These are phyloP conservation scores for Linum tenue DNA, from an alignment of 345 rosid species.

Conservation along the genomic window DNA sequence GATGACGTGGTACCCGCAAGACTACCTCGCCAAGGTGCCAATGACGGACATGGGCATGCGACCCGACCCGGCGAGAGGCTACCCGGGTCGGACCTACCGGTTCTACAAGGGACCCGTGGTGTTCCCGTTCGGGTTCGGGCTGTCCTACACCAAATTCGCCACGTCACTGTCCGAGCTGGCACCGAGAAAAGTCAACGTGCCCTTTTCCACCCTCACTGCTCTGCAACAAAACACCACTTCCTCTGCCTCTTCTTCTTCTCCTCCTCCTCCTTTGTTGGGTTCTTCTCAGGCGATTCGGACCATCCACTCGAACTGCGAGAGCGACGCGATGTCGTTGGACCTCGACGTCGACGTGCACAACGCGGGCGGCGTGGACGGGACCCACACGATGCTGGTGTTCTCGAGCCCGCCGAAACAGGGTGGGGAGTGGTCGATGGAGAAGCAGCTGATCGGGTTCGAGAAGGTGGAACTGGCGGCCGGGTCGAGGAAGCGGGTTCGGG, in stretches of 20 bases:
- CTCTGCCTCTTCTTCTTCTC: neutral
- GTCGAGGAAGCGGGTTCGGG: constrained; percentile 32
- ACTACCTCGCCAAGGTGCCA: constrained; percentile 20
- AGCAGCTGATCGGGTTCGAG: constrained; percentile 61
- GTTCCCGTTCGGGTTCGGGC: constrained; percentile 70
- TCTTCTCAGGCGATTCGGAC: constrained; percentile 29
- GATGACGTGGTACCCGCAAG: constrained; percentile 30
- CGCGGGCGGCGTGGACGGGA: constrained; percentile 60
- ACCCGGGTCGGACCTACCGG: constrained; percentile 32
- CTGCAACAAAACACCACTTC: constrained; percentile 32
- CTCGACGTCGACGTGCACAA: constrained; percentile 57
- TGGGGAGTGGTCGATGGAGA: constrained; percentile 34
- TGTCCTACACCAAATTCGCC: constrained; percentile 51
- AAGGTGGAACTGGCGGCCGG: constrained; percentile 57
- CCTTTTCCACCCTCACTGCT: constrained; percentile 17
- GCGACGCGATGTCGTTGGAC: constrained; percentile 30
- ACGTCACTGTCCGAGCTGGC: constrained; percentile 32
- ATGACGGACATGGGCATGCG: constrained; percentile 30
- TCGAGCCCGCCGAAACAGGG: constrained; percentile 39
- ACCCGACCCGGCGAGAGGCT: constrained; percentile 18
- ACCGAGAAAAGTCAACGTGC: constrained; percentile 21
- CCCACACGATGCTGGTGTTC: constrained; percentile 66
- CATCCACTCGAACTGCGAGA: constrained; percentile 47
- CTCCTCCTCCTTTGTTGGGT: too few relatives aligned
- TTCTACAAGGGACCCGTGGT: constrained; percentile 92